A percentile compares a stretch with the other conserved stretches of the same genome.
These are phyloP conservation scores for Sclerotinia glacialis DNA, from an alignment of 2,329 filamentous ascomycete species.

Conservation along the genomic window DNA sequence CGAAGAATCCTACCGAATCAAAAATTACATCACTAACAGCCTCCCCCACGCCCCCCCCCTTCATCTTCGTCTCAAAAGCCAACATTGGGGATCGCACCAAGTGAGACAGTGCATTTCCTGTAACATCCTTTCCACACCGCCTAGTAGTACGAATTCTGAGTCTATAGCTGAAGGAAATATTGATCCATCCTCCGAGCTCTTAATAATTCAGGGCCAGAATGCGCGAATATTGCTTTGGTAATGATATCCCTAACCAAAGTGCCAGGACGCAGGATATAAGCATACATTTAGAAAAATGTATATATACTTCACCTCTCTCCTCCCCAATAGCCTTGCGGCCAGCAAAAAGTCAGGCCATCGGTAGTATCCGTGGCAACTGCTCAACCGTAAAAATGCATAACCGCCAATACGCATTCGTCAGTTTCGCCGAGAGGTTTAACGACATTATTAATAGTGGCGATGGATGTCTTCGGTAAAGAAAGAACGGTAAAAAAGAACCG, in stretches of 20 bases:
- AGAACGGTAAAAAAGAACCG: too few relatives aligned
- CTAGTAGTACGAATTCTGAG: background rate
- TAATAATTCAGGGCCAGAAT: background rate
- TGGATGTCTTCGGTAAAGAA: background rate
- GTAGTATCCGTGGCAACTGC: background rate
- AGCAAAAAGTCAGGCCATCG: background rate
- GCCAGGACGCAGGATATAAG: background rate
- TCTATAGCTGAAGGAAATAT: background rate
- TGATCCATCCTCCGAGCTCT: background rate
- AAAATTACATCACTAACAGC: background rate
- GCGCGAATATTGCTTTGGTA: background rate
- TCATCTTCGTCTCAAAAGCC: background rate
- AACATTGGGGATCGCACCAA: background rate
- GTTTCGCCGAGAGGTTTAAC: background rate
- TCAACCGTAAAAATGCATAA: background rate
- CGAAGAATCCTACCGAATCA: background rate
- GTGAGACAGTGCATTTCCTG: background rate
- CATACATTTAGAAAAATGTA: background rate
- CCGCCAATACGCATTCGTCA: background rate
- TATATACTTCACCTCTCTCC: background rate
- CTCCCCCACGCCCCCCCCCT: background rate
- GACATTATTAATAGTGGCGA: background rate
- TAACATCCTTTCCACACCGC: background rate
- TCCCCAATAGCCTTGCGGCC: background rate
- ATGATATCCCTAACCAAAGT: background rate